Percentiles rank a stretch among this genome's conserved stretches.
Conservation (phyloP, 345 rosid genomes). For the Crucihimalaya himalaica region DNA sequence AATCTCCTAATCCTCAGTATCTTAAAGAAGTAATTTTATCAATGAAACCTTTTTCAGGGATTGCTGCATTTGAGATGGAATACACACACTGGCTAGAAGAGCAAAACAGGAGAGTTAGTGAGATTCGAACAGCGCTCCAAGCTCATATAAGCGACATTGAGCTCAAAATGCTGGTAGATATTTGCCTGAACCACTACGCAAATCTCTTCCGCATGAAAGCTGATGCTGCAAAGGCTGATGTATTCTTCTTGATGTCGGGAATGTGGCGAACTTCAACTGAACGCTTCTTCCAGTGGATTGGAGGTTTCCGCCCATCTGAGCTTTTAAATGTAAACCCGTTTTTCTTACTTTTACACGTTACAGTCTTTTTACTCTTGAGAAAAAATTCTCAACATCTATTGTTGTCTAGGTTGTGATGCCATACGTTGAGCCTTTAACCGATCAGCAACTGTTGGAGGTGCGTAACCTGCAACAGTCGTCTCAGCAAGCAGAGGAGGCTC, state of each 20-base stretch:
- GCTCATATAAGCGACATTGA: constrained; percentile 64
- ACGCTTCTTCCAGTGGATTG: constrained; percentile 87
- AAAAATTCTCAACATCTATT: constrained; percentile 1
- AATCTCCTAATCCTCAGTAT: background rate
- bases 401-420: constrained; percentile 64
- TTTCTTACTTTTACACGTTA: background rate
- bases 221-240: constrained; percentile 82
- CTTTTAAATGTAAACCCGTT: constrained; percentile 59
- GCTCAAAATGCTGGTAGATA: constrained; percentile 74
- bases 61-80: constrained; percentile 85
- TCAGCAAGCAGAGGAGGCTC: constrained; percentile 96
- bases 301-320: constrained; percentile 94
- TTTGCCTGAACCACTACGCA: constrained; percentile 67
- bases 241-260: constrained; percentile 83
- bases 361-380: background rate
- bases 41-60: constrained; percentile 40
- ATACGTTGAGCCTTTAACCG: constrained; percentile 76
- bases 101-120: constrained; percentile 63
- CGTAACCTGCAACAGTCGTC: constrained; percentile 73
- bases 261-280: constrained; percentile 85
- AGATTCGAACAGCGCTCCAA: constrained; percentile 71
- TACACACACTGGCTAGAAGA: constrained; percentile 83
- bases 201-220: constrained; percentile 86
- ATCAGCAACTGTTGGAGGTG: constrained; percentile 59
- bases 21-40: background rate